Conservation (phyloP, 495 filamentous ascomycete species). For the Penicillium cataractarum region DNA sequence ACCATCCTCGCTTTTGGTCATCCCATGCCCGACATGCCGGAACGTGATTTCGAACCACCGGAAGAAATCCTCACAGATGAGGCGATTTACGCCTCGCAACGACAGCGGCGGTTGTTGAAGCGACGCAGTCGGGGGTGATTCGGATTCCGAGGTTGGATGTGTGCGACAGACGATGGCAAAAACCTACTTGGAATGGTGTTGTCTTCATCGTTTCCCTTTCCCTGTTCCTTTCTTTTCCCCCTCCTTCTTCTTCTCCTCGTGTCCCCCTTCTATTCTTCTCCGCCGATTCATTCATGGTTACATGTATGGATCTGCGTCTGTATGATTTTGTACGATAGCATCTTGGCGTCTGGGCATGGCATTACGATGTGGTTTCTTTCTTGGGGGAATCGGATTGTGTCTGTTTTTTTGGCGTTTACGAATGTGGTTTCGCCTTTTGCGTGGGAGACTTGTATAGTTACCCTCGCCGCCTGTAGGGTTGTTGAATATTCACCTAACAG, state of each 20-base stretch:
- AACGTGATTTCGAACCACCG: constrained; percentile 76
- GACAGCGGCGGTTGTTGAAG: constrained; percentile 57
- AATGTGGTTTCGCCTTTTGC: neutral
- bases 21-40: constrained; percentile 70
- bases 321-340: constrained; percentile 34
- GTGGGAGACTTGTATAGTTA: neutral
- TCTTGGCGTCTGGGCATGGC: constrained; percentile 26
- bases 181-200: too few species aligned
- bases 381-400: neutral
- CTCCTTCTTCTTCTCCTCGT: neutral
- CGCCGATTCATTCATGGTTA: neutral
- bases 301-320: constrained; percentile 9
- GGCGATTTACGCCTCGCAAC: constrained; percentile 63
- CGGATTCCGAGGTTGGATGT: too few species aligned
- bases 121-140: constrained; percentile 35
- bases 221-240: neutral
- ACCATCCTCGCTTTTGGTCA: constrained; percentile 71
- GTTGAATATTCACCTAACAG: neutral
- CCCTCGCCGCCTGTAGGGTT: neutral
- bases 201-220: too few species aligned
- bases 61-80: constrained; percentile 69
- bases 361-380: constrained; percentile 5
- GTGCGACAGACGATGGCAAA: too few species aligned
- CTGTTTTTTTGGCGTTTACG: constrained; percentile 3
- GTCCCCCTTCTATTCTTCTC: neutral